Conservation (phyloP, 2,329 filamentous ascomycete genomes). For the Dothideomycetidae sp. region DNA sequence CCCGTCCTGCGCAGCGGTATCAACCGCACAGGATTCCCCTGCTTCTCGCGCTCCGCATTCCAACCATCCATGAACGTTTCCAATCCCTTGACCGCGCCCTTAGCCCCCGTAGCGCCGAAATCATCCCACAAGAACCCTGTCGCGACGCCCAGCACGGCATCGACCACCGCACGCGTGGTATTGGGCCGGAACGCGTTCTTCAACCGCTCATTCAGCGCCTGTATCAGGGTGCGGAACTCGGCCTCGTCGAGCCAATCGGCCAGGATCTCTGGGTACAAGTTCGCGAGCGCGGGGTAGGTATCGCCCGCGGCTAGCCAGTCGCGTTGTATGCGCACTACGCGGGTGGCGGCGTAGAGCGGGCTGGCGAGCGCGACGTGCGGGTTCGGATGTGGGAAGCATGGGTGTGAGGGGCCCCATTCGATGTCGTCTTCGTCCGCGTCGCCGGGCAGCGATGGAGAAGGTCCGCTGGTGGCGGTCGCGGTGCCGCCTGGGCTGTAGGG, state of each 20-base stretch:
- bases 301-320: constrained; percentile 85
- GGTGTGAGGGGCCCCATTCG: constrained; percentile 85
- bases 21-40: constrained; percentile 52
- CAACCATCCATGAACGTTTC: constrained; percentile 77
- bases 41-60: constrained; percentile 54
- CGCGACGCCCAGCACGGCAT: constrained; percentile 61
- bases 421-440: constrained; percentile 51
- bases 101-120: constrained; percentile 60
- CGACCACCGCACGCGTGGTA: constrained; percentile 60
- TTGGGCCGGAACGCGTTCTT: constrained; percentile 69
- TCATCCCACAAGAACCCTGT: constrained; percentile 97
- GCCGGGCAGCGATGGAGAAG: constrained; percentile 25
- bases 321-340: constrained; percentile 78
- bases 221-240: constrained; percentile 70
- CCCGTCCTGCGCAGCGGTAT: constrained; percentile 69
- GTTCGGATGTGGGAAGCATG: constrained; percentile 87
- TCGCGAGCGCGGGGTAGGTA: constrained; percentile 82
- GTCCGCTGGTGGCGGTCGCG: not conserved
- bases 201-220: constrained; percentile 67
- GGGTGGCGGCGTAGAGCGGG: constrained; percentile 58
- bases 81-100: constrained; percentile 52
- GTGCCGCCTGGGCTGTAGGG: not conserved
- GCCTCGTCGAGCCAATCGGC: constrained; percentile 74
- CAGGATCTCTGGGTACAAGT: constrained; percentile 89
- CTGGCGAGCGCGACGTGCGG: constrained; percentile 74